Evolutionary conservation across 805 yeast species (phyloP).

Genomic region (Blastobotrys parvus): DNA sequence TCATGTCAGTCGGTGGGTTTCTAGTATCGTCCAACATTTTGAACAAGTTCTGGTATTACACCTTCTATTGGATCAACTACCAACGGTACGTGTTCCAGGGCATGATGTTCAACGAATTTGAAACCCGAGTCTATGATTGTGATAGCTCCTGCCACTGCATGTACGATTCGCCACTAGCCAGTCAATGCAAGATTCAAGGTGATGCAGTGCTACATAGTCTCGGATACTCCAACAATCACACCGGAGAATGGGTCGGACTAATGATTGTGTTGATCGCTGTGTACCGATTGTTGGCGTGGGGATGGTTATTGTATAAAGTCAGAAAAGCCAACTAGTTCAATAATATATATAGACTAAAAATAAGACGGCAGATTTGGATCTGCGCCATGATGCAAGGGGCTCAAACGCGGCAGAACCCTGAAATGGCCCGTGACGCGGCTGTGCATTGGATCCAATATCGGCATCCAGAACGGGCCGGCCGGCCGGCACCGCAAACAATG

Average conservation of each 20-base stretch:
- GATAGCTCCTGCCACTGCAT: slow-evolving; percentile 31
- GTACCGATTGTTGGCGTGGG: slow-evolving; percentile 26
- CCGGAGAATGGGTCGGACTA: slow-evolving; percentile 33
- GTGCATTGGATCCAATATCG: too few species aligned
- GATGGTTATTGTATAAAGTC: too few species aligned
- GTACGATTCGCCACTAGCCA: slow-evolving; percentile 25
- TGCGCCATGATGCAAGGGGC: too few species aligned
- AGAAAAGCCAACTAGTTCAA: too few species aligned
- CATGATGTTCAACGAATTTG: slow-evolving; percentile 36
- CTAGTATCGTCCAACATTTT: slow-evolving; percentile 30
- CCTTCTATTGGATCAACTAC: slow-evolving; percentile 35
- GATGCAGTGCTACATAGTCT: slow-evolving; percentile 27
- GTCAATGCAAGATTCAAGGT: slow-evolving; percentile 30
- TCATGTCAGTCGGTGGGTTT: slow-evolving; percentile 39
- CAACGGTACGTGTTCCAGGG: slow-evolving; percentile 38
- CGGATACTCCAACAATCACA: slow-evolving; percentile 27
- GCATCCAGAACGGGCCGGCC: too few species aligned
- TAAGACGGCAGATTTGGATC: too few species aligned
- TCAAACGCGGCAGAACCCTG: too few species aligned
- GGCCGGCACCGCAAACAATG: too few species aligned
- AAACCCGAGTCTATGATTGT: slow-evolving; percentile 25
- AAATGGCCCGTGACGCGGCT: too few species aligned
- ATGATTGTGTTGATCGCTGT: slow-evolving; percentile 27
- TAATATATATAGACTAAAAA: too few species aligned
- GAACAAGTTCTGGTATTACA: slow-evolving; percentile 34